Base-by-base conservation (phyloP, 768 basidiomycete species). In the Infundibulicybe gibba region DNA sequence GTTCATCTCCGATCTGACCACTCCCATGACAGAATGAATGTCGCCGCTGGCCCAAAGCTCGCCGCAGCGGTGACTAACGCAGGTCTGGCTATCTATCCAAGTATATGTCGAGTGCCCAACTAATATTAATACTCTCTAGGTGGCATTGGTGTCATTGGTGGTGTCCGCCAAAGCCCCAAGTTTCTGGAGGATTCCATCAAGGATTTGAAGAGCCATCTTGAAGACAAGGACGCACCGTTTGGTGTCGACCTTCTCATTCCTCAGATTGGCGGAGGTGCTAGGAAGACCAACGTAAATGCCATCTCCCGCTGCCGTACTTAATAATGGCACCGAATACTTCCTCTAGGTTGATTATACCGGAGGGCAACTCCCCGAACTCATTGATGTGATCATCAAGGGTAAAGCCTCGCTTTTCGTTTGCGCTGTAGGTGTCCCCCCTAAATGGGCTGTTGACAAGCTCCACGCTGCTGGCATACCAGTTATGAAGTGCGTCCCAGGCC, bases 21-120 rank as follows among this genome's bases (percentile, higher is more conserved):
- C 19, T 25, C 42, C n/a, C n/a, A n/a, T 9, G 33, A 34, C 67
- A 78, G 85, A 46, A 91, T 92, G 90, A 90, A 89, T 59, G 83
- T 92, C 30, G 90, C 90, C 43, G 87, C 90, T 40, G 89, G 89
- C 5, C 88, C 90, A 10, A 85, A 75, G 64, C 69, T 94, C 6
- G 91, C 91, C 15, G 92, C 90, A 16, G 81, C 88, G 1, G 90
- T 94, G n/a, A 90, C 90, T n/a, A 94, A 94, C 58, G 80, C 92
- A 16, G 92, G 86, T 74, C 51, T 25, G 25, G 25, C 8, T 25
- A 8, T 8, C 19, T 13, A 3, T 19, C 19, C 16, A 15, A 15
- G 14, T 13, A 13, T 15, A 13, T 6, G 6, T 21, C 41, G 10
- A 40, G 21, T 45, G 10, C 35, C 35, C 32, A 39, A 44, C 19